These are phyloP conservation scores for Termitomyces sp. DNA, from an alignment of 768 basidiomycete species.

Conservation along the genomic window DNA sequence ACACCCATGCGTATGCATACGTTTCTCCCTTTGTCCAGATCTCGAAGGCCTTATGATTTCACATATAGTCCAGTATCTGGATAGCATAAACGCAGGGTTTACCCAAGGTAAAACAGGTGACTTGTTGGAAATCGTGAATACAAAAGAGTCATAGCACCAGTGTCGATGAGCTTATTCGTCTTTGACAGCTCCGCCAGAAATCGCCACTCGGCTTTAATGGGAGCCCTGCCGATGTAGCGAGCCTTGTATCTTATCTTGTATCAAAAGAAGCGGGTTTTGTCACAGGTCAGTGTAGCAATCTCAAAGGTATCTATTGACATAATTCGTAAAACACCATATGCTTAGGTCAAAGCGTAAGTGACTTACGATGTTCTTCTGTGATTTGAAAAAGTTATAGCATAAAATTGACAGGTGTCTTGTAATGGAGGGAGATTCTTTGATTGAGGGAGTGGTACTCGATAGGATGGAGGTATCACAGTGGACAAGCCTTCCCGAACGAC, in stretches of 20 bases:
- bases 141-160: too few relatives aligned
- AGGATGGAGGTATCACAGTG: too few relatives aligned
- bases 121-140: background rate
- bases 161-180: background rate
- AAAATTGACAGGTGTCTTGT: background rate
- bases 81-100: background rate
- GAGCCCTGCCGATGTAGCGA: constrained; percentile 28
- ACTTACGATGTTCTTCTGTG: background rate
- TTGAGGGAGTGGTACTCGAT: too few relatives aligned
- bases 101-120: constrained; percentile 2
- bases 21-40: background rate
- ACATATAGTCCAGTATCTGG: background rate
- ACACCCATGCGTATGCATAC: constrained; percentile 12
- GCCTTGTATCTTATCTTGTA: constrained; percentile 32
- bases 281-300: constrained; percentile 14
- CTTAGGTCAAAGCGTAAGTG: background rate
- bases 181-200: constrained; percentile 5
- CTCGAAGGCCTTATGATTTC: background rate
- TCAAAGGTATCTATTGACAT: background rate
- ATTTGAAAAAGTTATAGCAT: background rate
- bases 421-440: background rate
- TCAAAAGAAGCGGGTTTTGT: constrained; percentile 29
- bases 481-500: too few relatives aligned
- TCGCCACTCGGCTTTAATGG: constrained; percentile 12
- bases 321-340: background rate